These are phyloP conservation scores for maize (Zea mays) DNA, from an alignment of 176 grass and related monocot genomes.

Conservation along the genomic window DNA sequence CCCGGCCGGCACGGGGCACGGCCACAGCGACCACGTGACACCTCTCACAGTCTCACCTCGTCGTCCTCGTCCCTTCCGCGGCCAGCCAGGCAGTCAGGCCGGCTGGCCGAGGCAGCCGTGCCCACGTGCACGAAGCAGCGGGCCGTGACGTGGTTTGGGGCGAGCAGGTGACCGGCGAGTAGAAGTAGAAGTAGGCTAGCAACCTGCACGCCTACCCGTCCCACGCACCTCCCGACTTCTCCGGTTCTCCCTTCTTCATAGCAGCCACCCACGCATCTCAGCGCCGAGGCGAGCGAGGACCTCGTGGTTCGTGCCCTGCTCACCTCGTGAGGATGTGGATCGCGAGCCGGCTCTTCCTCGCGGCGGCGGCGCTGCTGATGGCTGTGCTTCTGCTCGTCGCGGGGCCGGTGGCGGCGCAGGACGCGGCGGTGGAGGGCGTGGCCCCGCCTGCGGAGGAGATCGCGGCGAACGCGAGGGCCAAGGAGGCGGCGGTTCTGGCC, in stretches of 20 bases:
- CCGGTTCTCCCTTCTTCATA: neutral
- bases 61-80: neutral
- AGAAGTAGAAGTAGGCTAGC: neutral
- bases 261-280: neutral
- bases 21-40: conserved; percentile 26
- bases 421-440: conserved; percentile 35
- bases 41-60: neutral
- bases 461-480: conserved; percentile 32
- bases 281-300: neutral
- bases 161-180: neutral
- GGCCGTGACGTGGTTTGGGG: neutral
- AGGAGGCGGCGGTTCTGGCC: conserved; percentile 46
- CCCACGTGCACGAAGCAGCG: conserved; percentile 21
- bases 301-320: neutral
- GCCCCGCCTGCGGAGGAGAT: conserved; percentile 21
- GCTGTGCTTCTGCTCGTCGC: conserved; percentile 23
- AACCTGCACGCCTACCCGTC: conserved; percentile 20
- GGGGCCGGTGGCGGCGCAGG: conserved; percentile 39
- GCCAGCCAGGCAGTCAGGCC: neutral
- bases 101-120: conserved; percentile 19
- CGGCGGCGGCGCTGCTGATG: neutral
- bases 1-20: conserved; percentile 5
- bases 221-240: neutral
- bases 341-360: neutral
- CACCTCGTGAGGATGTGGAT: conserved; percentile 40